Evolutionary conservation across 108 stramenopile species (phyloP), one percentile per base, ranked within the genome.

Genomic region (Fistulifera solaris): DNA sequence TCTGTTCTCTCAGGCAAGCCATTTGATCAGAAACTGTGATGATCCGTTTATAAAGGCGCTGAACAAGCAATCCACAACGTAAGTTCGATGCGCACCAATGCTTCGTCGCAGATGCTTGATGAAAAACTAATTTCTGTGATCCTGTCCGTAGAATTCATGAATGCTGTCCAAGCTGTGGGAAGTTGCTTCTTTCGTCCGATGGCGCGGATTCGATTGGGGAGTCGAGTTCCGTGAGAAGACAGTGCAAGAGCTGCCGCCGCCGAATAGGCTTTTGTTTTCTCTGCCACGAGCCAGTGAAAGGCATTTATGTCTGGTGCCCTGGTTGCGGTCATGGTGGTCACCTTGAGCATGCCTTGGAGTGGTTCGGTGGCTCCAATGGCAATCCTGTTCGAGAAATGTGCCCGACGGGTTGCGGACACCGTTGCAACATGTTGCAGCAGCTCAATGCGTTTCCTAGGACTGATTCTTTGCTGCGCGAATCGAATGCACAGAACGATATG

Each of bases 281-380:
- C 7, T 91, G 89, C 41, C 85, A 87, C 27, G 74, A 87, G 56
- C 80, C 84, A 15, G 89, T 91, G 11, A 78, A 71, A 58, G 85
- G 83, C 12, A 61, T 91, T 17, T 87, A 74, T 73, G 83, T 91
- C 16, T 91, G 83, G 85, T 91, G 89, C 40, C 89, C 85, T n/a
- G 89, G 89, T 43, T 91, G 89, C 44, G 89, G 63, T 38, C 73
- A 75, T 38, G 76, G 80, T 22, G 74, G 78, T 15, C 76, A 78
- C 38, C 38, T 87, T 48, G 79, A 78, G 24, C 80, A 79, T 58
- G 83, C 83, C 17, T 60, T 89, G 35, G 65, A 78, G 44, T 89
- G 88, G 86, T 83, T 76, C 41, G 85, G 77, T 38, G 52, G 60
- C 11, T 22, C 25, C 18, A 39, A 61, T 31, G 73, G 67, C 45